A percentile compares a stretch with the other conserved stretches of the same genome.
Conservation (phyloP, 78 protist genomes). For the Dictyostelium firmibasis region DNA sequence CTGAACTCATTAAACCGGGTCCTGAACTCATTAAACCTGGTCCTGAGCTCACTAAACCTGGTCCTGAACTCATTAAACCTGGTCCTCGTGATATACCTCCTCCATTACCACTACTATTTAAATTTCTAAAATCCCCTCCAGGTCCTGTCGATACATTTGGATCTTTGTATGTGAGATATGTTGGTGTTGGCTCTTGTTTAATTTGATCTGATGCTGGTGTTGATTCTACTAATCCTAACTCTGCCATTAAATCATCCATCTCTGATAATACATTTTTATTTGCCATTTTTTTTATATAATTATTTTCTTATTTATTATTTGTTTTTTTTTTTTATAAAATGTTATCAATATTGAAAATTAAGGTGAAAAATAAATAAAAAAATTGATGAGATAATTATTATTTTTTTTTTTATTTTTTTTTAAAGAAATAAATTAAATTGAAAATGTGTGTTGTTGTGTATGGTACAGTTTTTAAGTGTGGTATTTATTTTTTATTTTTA, state of each 20-base stretch:
- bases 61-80: slow-evolving; percentile 5
- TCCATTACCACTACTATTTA: neutral
- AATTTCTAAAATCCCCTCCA: neutral
- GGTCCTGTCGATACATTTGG: slow-evolving; percentile 19
- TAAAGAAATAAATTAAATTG: no score
- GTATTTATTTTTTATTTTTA: no score
- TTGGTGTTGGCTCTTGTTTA: neutral
- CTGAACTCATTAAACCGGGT: neutral
- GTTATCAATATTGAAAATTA: neutral
- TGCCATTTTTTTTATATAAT: slow-evolving; percentile 5
- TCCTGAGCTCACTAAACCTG: neutral
- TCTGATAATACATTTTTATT: slow-evolving; percentile 53
- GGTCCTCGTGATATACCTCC: neutral
- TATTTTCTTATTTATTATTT: neutral
- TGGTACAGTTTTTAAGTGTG: neutral
- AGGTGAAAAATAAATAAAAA: neutral
- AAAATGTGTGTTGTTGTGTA: neutral
- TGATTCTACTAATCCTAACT: slow-evolving; percentile 40
- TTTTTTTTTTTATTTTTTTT: neutral
- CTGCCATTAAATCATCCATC: slow-evolving; percentile 82
- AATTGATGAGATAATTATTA: neutral
- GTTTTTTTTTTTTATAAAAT: neutral
- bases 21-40: slow-evolving; percentile 13
- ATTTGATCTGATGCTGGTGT: neutral
- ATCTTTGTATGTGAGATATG: neutral